A percentile compares a stretch with the other conserved stretches of the same genome.
Evolutionary conservation across 176 grass and related monocot genomes (phyloP).

Genomic region (Carex pumila): DNA sequence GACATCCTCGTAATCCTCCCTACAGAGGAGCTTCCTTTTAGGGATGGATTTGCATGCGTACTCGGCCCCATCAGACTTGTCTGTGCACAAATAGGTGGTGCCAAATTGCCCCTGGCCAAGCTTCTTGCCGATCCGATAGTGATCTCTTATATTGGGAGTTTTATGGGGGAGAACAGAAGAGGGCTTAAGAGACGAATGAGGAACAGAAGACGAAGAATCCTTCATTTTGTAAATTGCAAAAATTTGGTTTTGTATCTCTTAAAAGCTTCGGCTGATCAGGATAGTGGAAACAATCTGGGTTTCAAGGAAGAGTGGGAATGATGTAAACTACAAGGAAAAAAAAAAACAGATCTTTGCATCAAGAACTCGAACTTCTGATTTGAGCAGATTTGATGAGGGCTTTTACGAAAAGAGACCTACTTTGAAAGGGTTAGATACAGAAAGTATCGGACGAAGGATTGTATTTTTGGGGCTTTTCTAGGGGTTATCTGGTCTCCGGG

Average conservation of each 20-base stretch:
- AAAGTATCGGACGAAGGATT: background rate
- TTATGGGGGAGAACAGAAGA: slow-evolving; percentile 81
- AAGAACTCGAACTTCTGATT: background rate
- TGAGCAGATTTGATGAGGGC: background rate
- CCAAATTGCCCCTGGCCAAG: slow-evolving; percentile 94
- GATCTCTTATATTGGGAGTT: slow-evolving; percentile 84
- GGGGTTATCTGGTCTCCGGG: background rate
- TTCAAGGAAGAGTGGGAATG: background rate
- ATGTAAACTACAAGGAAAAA: background rate
- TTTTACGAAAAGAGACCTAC: background rate
- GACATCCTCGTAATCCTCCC: slow-evolving; percentile 85
- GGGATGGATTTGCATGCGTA: slow-evolving; percentile 98
- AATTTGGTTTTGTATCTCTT: background rate
- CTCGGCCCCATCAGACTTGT: slow-evolving; percentile 56
- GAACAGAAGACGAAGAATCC: slow-evolving; percentile 17
- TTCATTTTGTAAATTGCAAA: background rate
- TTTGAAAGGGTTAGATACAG: background rate
- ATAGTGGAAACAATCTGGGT: background rate
- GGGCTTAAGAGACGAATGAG: slow-evolving; percentile 32
- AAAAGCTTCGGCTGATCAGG: background rate
- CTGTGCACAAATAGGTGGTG: slow-evolving; percentile 82
- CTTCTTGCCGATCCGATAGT: slow-evolving; percentile 93
- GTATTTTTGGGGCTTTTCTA: background rate
- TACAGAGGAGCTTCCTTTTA: slow-evolving; percentile 89
- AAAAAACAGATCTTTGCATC: background rate